These are phyloP conservation scores for Alternaria longipes DNA, from an alignment of 2,329 filamentous ascomycete genomes.

Conservation along the genomic window DNA sequence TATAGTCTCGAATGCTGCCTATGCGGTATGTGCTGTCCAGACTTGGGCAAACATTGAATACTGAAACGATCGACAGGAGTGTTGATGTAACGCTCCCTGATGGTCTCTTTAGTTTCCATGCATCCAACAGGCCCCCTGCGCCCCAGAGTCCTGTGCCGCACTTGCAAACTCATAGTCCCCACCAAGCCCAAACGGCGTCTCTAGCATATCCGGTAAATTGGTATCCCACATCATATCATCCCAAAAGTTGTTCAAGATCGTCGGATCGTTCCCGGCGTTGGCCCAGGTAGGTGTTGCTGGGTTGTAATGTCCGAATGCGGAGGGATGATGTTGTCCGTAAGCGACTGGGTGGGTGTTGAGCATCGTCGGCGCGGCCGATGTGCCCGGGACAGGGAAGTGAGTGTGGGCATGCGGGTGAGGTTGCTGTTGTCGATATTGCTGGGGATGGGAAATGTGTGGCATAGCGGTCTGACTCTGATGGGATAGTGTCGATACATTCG, in stretches of 20 bases:
- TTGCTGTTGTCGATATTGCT: slow-evolving; percentile 20
- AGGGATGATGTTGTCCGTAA: slow-evolving; percentile 8
- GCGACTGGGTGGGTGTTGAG: slow-evolving; percentile 21
- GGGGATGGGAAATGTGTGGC: slow-evolving; percentile 17
- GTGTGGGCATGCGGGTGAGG: slow-evolving; percentile 16
- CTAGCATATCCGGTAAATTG: slow-evolving; percentile 49
- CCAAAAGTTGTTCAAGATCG: slow-evolving; percentile 50
- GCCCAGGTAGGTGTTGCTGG: slow-evolving; percentile 39
- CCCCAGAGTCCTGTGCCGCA: slow-evolving; percentile 45
- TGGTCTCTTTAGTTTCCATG: slow-evolving; percentile 38
- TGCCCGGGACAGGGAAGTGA: slow-evolving; percentile 26
- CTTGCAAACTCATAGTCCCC: slow-evolving; percentile 49
- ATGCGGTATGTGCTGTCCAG: neutral
- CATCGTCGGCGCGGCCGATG: slow-evolving; percentile 21
- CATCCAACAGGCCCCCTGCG: slow-evolving; percentile 48
- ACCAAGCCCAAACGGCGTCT: slow-evolving; percentile 45
- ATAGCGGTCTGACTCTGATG: slow-evolving; percentile 25
- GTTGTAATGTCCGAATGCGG: slow-evolving; percentile 33
- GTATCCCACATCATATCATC: slow-evolving; percentile 56
- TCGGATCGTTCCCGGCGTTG: slow-evolving; percentile 36
- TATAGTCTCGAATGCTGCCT: neutral
- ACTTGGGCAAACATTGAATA: neutral
- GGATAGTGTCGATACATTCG: slow-evolving; percentile 31
- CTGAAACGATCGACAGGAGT: neutral
- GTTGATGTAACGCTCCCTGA: neutral